A percentile compares a stretch with the other conserved stretches of the same genome.
phyloP scores from a whole-genome alignment of 1,284 basidiomycete species.

The Cutaneotrichosporon daszewskae region DNA sequence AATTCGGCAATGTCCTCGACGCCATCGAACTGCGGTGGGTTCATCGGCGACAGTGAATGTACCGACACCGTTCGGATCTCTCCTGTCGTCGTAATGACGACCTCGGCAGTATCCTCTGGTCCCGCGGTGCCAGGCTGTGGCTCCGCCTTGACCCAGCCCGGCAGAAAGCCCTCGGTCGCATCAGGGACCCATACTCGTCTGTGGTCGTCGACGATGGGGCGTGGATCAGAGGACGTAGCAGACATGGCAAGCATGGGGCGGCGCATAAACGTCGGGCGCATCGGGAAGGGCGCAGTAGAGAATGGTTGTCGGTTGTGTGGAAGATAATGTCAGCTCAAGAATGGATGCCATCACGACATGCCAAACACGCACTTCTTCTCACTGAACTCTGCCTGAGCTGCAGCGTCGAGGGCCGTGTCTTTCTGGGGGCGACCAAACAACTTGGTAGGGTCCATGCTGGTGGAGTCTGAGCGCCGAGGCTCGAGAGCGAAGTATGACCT shows the following conservation, averaged over 20 bases:
- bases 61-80: conserved; percentile 59
- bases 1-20: conserved; percentile 98
- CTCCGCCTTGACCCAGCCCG: conserved; percentile 47
- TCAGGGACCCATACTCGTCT: conserved; percentile 48
- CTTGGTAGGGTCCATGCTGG: conserved; percentile 35
- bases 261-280: not conserved
- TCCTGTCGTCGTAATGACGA: conserved; percentile 39
- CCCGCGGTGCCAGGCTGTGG: conserved; percentile 18
- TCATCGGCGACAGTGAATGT: conserved; percentile 85
- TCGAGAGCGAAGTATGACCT: too few species aligned
- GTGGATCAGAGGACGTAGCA: conserved; percentile 4
- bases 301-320: conserved; percentile 5
- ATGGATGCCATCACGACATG: too few species aligned
- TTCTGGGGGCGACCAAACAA: conserved; percentile 28
- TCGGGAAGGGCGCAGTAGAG: not conserved
- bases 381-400: conserved; percentile 87
- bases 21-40: conserved; percentile 96
- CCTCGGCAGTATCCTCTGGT: conserved; percentile 35
- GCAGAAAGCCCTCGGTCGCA: conserved; percentile 37
- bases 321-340: conserved; percentile 8
- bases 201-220: conserved; percentile 5
- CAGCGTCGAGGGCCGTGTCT: conserved; percentile 54
- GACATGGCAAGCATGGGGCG: not conserved
- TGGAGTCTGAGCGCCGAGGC: too few species aligned
- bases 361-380: conserved; percentile 68